Evolutionary conservation across 345 rosid genomes (phyloP), one percentile per base, ranked within the genome.

Genomic region (Eucalyptus urophylla): DNA sequence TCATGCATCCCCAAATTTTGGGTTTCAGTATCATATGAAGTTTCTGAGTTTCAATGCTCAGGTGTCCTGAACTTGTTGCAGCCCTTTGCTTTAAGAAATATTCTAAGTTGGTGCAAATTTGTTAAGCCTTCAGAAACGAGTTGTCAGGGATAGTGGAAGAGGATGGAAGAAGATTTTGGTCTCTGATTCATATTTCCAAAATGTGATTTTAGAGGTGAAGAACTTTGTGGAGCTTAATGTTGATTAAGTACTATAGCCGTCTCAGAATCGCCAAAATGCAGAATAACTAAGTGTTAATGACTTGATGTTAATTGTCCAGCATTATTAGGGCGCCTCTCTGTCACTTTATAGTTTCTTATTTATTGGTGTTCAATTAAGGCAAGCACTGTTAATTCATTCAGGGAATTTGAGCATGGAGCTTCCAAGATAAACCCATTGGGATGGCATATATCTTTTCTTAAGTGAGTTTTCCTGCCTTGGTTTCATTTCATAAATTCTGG

Each of bases 361-460:
- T n/a, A 25, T 58, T 58, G 47, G 12, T 7, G 8, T 58, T 49
- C 22, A 25, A 27, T 51, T 49, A 56, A 43, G 83, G 50, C 43
- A 89, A 37, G 25, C 0, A 2, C 44, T 54, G 87, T 85, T 31
- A 40, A 60, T 85, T 49, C 22, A 60, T 87, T 89, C 95, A 97
- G 97, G 87, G 97, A 93, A 92, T 60, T 91, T 85, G 96, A 94
- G 86, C 94, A 90, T 86, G 94, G 93, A 49, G 88, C 86, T 93
- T 92, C 93, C 37, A 92, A 92, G 89, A 94, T 92, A 37, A 93
- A 93, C 86, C 92, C 95, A 49, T 90, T 96, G 93, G 94, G 96
- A 91, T 96, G 98, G 97, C 99, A 97, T 88, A 95, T 96, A 83
- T 96, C 98, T 86, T 94, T 96, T 90, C 90, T 97, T 80, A 97